Conservation (phyloP, 2,329 filamentous ascomycete species). For the Stachybotrys echinatus region DNA sequence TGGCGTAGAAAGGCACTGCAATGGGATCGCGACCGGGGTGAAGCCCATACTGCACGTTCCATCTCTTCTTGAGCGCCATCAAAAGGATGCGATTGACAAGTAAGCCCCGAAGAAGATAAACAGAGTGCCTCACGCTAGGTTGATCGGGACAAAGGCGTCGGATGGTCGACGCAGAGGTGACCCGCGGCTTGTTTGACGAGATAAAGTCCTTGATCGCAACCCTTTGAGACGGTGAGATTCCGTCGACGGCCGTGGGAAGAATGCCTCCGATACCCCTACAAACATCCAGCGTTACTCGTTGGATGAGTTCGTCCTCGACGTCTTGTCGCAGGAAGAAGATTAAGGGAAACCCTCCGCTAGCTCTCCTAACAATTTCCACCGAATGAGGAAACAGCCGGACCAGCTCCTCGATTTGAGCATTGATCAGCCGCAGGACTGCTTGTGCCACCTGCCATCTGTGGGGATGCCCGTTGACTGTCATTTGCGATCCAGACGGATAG, state of each 20-base stretch:
- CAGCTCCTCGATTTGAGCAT: constrained; percentile 30
- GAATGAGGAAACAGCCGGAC: constrained; percentile 22
- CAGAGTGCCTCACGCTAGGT: constrained; percentile 12
- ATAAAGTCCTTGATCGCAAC: constrained; percentile 19
- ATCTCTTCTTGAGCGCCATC: constrained; percentile 57
- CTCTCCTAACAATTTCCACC: constrained; percentile 28
- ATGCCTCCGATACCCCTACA: constrained; percentile 14
- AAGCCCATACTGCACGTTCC: constrained; percentile 62
- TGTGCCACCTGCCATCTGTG: constrained; percentile 45
- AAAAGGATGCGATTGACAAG: constrained; percentile 55
- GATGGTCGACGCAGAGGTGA: constrained; percentile 7
- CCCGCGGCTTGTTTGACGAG: constrained; percentile 7
- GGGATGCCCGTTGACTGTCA: constrained; percentile 47
- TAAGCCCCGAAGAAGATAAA: constrained; percentile 59
- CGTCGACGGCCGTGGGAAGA: constrained; percentile 11
- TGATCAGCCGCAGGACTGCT: constrained; percentile 34
- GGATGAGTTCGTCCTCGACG: constrained; percentile 36
- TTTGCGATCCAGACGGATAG: constrained; percentile 49
- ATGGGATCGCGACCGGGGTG: constrained; percentile 51
- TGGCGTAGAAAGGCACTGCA: constrained; percentile 42
- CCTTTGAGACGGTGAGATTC: constrained; percentile 11
- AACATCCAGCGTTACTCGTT: constrained; percentile 13
- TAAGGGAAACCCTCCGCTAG: constrained; percentile 31
- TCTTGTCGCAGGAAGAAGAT: constrained; percentile 48
- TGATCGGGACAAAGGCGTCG: constrained; percentile 13